phyloP scores from a whole-genome alignment of 768 basidiomycete genomes.

The Kockovaella imperatae region DNA sequence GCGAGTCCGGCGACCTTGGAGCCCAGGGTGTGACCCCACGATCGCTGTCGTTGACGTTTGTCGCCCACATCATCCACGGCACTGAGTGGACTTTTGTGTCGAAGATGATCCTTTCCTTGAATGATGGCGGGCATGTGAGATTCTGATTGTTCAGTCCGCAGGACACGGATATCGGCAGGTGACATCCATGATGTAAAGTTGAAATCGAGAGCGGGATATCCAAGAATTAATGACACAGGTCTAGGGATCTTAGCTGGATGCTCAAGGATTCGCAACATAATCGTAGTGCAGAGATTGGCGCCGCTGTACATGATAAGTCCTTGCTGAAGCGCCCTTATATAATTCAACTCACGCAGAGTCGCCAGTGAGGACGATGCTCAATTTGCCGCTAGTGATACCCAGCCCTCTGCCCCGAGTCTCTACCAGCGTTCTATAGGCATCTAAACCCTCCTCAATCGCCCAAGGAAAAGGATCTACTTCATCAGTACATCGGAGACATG shows the following conservation, averaged over 20 bases:
- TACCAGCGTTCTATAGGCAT: conserved; percentile 71
- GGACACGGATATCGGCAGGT: conserved; percentile 65
- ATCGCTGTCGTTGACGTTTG: conserved; percentile 45
- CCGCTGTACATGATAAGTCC: conserved; percentile 53
- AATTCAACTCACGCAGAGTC: conserved; percentile 89
- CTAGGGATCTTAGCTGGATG: conserved; percentile 53
- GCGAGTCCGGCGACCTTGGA: conserved; percentile 17
- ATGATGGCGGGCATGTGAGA: conserved; percentile 66
- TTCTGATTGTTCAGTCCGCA: conserved; percentile 80
- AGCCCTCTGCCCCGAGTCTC: conserved; percentile 71
- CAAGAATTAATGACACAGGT: conserved; percentile 76
- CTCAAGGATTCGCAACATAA: conserved; percentile 79
- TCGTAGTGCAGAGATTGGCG: conserved; percentile 73
- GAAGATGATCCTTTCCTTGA: conserved; percentile 76
- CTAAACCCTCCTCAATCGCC: conserved; percentile 90
- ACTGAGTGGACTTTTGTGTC: conserved; percentile 80
- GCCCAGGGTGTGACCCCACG: conserved; percentile 47
- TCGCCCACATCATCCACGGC: conserved; percentile 68
- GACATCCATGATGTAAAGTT: conserved; percentile 91
- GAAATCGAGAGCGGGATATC: conserved; percentile 89
- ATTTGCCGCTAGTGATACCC: conserved; percentile 75
- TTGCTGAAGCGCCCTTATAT: background rate
- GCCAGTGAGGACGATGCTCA: conserved; percentile 73
- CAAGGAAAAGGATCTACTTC: conserved; percentile 86
- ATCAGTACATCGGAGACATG: background rate